Evolutionary conservation across 2,329 filamentous ascomycete species (phyloP).

Genomic region (Pseudogymnoascus sp.): DNA sequence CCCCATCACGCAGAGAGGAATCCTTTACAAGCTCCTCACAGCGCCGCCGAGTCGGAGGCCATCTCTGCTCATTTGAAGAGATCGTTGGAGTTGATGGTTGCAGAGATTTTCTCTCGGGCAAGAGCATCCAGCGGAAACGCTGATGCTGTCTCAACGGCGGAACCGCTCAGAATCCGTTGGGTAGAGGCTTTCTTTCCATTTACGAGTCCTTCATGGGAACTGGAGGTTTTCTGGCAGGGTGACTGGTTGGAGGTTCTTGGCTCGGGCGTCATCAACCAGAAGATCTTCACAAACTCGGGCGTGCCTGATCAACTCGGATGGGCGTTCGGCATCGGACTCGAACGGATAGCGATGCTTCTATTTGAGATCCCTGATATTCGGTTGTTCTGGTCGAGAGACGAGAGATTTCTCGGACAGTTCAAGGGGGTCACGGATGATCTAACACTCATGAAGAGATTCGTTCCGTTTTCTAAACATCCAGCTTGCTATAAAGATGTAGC

Average conservation of each 20-base stretch:
- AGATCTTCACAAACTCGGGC: conserved; percentile 70
- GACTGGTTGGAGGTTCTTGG: conserved; percentile 96
- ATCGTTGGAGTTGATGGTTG: conserved; percentile 81
- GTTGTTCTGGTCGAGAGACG: conserved; percentile 87
- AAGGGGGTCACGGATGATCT: conserved; percentile 50
- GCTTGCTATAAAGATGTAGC: conserved; percentile 86
- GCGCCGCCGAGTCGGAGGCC: conserved; percentile 70
- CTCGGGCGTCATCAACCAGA: conserved; percentile 83
- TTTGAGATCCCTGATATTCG: conserved; percentile 96
- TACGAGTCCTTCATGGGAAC: conserved; percentile 89
- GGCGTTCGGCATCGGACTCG: conserved; percentile 92
- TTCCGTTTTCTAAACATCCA: conserved; percentile 87
- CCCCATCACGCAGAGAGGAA: conserved; percentile 72
- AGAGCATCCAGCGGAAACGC: conserved; percentile 54
- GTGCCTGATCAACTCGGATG: conserved; percentile 74
- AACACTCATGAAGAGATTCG: conserved; percentile 55
- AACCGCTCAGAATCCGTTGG: conserved; percentile 84
- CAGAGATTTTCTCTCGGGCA: conserved; percentile 79
- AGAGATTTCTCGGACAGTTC: conserved; percentile 84
- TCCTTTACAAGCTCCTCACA: conserved; percentile 66
- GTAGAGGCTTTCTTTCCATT: conserved; percentile 97
- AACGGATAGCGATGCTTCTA: conserved; percentile 94
- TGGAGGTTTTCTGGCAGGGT: conserved; percentile 90
- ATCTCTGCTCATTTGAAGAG: conserved; percentile 81
- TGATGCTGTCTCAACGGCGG: conserved; percentile 47